Conservation (phyloP, 2,329 filamentous ascomycete genomes). For the Diaporthe citri region DNA sequence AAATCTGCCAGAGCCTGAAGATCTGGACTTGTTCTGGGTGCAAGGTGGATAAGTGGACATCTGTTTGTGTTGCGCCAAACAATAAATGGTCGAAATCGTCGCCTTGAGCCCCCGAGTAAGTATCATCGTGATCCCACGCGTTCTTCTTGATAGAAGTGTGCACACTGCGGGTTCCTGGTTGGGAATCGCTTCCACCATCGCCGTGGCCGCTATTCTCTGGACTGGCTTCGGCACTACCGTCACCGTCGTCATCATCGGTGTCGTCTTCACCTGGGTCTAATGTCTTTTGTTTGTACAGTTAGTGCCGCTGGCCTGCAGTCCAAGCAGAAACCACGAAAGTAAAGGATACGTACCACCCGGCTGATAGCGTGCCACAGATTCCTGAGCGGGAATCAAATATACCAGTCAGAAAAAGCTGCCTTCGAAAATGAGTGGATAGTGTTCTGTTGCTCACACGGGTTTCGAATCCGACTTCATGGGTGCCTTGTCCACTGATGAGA, state of each 20-base stretch:
- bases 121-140: neutral
- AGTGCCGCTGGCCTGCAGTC: neutral
- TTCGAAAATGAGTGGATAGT: neutral
- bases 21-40: conserved; percentile 63
- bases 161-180: neutral
- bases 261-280: conserved; percentile 16
- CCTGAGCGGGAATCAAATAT: conserved; percentile 47
- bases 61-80: conserved; percentile 59
- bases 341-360: conserved; percentile 51
- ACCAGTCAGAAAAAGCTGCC: neutral
- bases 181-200: neutral
- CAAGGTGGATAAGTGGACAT: conserved; percentile 59
- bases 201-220: neutral
- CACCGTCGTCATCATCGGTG: conserved; percentile 40
- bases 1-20: conserved; percentile 68
- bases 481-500: neutral
- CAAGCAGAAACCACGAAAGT: neutral
- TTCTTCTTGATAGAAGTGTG: neutral
- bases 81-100: conserved; percentile 62
- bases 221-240: conserved; percentile 44
- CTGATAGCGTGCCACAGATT: conserved; percentile 61
- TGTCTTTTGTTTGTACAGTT: neutral
- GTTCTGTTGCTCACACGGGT: neutral
- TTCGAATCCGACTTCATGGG: neutral
- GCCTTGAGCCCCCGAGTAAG: neutral